phyloP scores from a whole-genome alignment of 345 rosid species.

The Citrus mangshanensis region DNA sequence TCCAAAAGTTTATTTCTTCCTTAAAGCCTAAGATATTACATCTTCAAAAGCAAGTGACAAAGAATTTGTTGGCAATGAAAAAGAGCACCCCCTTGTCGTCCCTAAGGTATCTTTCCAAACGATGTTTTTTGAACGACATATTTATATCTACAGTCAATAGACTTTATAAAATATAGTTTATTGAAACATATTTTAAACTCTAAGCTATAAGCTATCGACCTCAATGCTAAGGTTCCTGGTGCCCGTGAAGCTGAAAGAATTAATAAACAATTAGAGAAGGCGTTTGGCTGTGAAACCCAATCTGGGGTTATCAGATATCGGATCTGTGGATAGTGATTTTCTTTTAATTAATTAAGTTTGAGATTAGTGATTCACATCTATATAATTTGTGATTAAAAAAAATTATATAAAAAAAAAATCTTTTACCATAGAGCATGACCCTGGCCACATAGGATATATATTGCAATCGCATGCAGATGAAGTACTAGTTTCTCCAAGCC shows the following conservation, averaged over 20 bases:
- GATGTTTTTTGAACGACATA: no score
- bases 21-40: not conserved
- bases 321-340: not conserved
- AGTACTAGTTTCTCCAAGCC: no score
- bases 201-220: not conserved
- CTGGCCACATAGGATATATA: no score
- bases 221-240: not conserved
- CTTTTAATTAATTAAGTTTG: not conserved
- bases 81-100: not conserved
- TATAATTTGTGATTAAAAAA: not conserved
- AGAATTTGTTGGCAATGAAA: no score
- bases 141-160: not conserved
- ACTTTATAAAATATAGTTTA: not conserved
- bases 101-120: not conserved
- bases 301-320: not conserved
- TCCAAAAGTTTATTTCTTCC: not conserved
- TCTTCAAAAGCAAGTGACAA: not conserved
- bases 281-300: not conserved
- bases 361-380: not conserved
- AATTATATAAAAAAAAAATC: not conserved
- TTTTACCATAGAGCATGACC: no score
- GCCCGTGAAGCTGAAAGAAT: not conserved
- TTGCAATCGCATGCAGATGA: no score
- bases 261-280: not conserved
- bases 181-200: not conserved